Percentiles rank a stretch among this genome's conserved stretches.
Evolutionary conservation across 768 basidiomycete genomes (phyloP).

Genomic region (Termitomyces sp.): DNA sequence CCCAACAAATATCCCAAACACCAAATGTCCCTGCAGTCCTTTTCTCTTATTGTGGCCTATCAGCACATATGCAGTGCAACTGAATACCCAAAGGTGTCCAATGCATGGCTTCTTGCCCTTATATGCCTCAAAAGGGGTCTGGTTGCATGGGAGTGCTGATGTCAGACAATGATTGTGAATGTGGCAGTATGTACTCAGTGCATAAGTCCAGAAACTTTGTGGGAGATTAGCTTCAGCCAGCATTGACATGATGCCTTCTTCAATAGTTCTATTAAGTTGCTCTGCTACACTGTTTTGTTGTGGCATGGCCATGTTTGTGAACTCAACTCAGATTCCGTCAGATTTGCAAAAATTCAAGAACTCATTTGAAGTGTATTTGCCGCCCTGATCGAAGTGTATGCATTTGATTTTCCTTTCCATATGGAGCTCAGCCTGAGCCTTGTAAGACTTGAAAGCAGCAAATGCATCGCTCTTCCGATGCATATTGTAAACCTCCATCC

Average conservation of each 20-base stretch:
- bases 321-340: neutral
- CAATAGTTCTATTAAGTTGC: slow-evolving; percentile 32
- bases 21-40: slow-evolving; percentile 18
- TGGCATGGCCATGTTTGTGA: neutral
- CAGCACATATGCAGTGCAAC: slow-evolving; percentile 31
- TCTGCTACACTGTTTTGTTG: slow-evolving; percentile 45
- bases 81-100: slow-evolving; percentile 27
- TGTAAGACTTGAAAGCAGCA: neutral
- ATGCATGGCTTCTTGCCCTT: neutral
- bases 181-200: neutral
- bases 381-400: neutral
- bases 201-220: slow-evolving; percentile 4
- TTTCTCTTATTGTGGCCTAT: slow-evolving; percentile 27
- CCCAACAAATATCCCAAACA: slow-evolving; percentile 27
- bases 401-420: neutral
- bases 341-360: neutral
- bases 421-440: neutral
- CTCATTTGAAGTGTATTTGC: neutral
- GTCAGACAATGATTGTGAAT: neutral
- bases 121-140: neutral
- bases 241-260: slow-evolving; percentile 22
- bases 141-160: neutral
- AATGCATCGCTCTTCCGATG: neutral
- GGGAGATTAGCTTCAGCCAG: slow-evolving; percentile 1
- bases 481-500: neutral